Evolutionary conservation across 1,284 basidiomycete genomes (phyloP), one percentile per base, ranked within the genome.

Genomic region (Rhodotorula sp.): DNA sequence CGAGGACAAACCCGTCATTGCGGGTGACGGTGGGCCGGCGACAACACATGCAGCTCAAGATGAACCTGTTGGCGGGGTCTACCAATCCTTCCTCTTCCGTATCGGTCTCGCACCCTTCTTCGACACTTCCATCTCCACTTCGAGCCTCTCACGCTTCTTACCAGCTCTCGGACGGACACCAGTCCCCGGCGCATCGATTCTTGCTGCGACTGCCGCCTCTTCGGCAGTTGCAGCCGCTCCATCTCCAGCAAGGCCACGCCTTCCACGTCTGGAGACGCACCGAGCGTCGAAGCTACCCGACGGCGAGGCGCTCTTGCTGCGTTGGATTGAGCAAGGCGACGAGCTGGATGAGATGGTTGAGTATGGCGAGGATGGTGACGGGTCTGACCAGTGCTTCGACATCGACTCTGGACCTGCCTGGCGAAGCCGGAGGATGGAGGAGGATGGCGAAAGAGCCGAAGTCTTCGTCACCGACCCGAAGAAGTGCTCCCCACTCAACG

Each of bases 381-480:
- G 88, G 49, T 61, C 1, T 11, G 62, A 48, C 20, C 70, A 74
- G 34, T 58, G 70, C 1, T 71, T 65, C 27, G 67, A 77, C 72
- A 84, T 92, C 59, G 88, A 90, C 51, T 83, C 72, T 2, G 80
- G 80, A 2, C 81, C 89, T 0, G 78, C 85, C 6, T 93, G 91
- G 91, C 11, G 39, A 17, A 15, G 5, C 13, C 86, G 85, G 6
- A 2, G 34, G 17, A 32, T 7, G 6, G 36, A 44, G 20, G 51
- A 30, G 6, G 20, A 15, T 4, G 20, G 22, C 77, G 79, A 85
- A 49, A 90, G 89, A 78, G 81, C 88, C 3, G 88, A 89, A 0
- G 82, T 86, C 0, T 91, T 92, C 80, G 87, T 93, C 0, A 90
- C 92, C 79, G 89, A 88, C 1, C 91, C 91, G 0, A 86, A 87